These are phyloP conservation scores for Sphagnurus paluster DNA, from an alignment of 1,284 basidiomycete species.

Conservation along the genomic window DNA sequence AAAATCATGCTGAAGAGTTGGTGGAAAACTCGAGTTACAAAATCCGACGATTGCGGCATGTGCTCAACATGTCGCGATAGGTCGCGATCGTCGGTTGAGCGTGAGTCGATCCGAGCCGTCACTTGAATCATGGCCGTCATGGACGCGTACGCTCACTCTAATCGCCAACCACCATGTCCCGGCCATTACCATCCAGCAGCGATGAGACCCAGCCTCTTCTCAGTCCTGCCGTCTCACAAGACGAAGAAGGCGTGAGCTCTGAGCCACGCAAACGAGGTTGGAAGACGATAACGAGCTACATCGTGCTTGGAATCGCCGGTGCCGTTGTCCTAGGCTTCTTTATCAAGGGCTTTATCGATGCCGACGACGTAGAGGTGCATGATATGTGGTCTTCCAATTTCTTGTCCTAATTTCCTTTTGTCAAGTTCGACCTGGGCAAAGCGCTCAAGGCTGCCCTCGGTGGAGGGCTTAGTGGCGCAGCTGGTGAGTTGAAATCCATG, in stretches of 20 bases:
- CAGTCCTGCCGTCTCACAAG: neutral
- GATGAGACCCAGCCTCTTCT: conserved; percentile 26
- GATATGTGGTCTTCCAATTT: neutral
- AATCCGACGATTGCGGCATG: too few relatives aligned
- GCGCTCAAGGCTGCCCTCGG: conserved; percentile 81
- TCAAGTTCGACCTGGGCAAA: conserved; percentile 72
- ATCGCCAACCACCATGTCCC: conserved; percentile 15
- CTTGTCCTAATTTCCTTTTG: conserved; percentile 3
- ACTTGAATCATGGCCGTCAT: neutral
- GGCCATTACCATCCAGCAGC: neutral
- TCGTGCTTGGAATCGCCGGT: conserved; percentile 33
- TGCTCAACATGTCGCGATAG: too few relatives aligned
- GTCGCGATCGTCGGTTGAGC: too few relatives aligned
- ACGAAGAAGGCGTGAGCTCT: neutral
- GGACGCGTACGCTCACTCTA: conserved; percentile 3
- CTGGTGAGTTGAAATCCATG: conserved; percentile 42
- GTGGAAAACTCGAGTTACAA: too few relatives aligned
- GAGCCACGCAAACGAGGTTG: conserved; percentile 11
- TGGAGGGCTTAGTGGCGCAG: conserved; percentile 84
- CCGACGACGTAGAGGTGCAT: conserved; percentile 65
- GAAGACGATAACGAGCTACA: conserved; percentile 26
- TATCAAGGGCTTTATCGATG: conserved; percentile 69
- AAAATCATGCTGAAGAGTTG: too few relatives aligned
- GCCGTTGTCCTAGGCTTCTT: conserved; percentile 48
- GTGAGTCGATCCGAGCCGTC: too few relatives aligned